Base-by-base conservation (phyloP, 2,329 filamentous ascomycete genomes). In the Phaeosphaeriaceae sp. region DNA sequence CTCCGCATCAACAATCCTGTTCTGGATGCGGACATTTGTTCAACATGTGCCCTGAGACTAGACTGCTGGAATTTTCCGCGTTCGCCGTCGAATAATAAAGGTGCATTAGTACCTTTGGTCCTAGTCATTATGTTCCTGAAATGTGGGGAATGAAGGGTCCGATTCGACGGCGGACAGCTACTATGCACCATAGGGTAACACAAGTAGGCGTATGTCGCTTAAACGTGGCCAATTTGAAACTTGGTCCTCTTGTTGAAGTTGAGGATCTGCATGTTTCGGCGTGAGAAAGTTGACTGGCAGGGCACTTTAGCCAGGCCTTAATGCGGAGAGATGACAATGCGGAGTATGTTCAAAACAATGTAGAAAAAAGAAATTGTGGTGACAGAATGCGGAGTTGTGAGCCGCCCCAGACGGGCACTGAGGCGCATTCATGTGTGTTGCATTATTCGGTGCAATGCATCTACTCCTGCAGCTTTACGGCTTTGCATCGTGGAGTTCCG, bases 1-100 rank as follows among this genome's bases (percentile, higher is more conserved):
- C 32, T 52, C 49, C 49, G 32, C 49, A 42, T 40, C 22, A 24
- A 26, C 32, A 52, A 52, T 23, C 49, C n/a, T 52, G 22, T 43
- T 43, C 40, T 10, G 8, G 6, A 3, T 23, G 49, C 30, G 22
- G 49, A 17, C 21, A 48, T n/a, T 28, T 9, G 22, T 11, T 26
- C 22, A 26, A 24, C n/a, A 24, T 19, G 9, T 4, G 24, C 19
- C 22, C 17, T 1, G 15, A 26, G 6, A 13, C 11, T 35, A 22
- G 19, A 26, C 30, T 30, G 23, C 22, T 52, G 24, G 35, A 26
- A 26, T 4, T 11, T 43, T 13, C 21, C 32, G 30, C 28, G 30
- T n/a, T 19, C 15, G 17, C 43, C 22, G 11, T 43, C 49, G 30
- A 50, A 50, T 32, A 32, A 28, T 28, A 32, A 28, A 50, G 22